A percentile compares a stretch with the other conserved stretches of the same genome.
Conservation (phyloP, 768 basidiomycete species). For the Crassisporium funariophilum region DNA sequence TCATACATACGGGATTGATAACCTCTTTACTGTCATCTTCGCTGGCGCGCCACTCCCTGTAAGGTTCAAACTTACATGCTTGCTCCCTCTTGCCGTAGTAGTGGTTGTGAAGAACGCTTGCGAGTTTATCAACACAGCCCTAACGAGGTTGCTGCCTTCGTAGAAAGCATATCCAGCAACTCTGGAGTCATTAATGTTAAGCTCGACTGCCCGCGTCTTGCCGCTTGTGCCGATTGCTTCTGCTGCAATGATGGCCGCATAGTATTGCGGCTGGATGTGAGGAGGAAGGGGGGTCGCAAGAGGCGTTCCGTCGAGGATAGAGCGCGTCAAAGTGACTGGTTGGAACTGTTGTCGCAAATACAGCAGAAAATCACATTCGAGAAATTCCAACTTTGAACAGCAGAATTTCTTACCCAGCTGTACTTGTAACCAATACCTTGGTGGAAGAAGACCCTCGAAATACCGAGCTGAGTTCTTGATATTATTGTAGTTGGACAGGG, state of each 20-base stretch:
- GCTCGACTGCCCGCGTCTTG: conserved; percentile 44
- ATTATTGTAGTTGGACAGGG: neutral
- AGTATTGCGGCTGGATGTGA: conserved; percentile 69
- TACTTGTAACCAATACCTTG: conserved; percentile 74
- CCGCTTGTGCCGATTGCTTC: conserved; percentile 57
- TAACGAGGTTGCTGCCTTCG: conserved; percentile 43
- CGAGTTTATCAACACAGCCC: conserved; percentile 62
- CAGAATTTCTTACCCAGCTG: conserved; percentile 46
- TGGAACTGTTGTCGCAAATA: conserved; percentile 51
- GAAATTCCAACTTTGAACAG: neutral
- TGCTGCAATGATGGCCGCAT: conserved; percentile 60
- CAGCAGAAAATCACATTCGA: neutral
- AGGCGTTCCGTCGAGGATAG: conserved; percentile 54
- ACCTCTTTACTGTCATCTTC: conserved; percentile 47
- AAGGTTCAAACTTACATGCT: conserved; percentile 47
- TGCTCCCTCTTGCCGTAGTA: conserved; percentile 37
- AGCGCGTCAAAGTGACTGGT: conserved; percentile 57
- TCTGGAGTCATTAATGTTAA: conserved; percentile 45
- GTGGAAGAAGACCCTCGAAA: conserved; percentile 62
- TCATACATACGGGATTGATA: conserved; percentile 43
- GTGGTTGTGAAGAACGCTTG: conserved; percentile 46
- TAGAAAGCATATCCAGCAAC: conserved; percentile 67
- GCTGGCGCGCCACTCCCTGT: conserved; percentile 25
- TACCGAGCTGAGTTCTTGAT: conserved; percentile 48
- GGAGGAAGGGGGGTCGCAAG: conserved; percentile 52